Conservation (phyloP, 106 monocot species). For the Ottelia alismoides region DNA sequence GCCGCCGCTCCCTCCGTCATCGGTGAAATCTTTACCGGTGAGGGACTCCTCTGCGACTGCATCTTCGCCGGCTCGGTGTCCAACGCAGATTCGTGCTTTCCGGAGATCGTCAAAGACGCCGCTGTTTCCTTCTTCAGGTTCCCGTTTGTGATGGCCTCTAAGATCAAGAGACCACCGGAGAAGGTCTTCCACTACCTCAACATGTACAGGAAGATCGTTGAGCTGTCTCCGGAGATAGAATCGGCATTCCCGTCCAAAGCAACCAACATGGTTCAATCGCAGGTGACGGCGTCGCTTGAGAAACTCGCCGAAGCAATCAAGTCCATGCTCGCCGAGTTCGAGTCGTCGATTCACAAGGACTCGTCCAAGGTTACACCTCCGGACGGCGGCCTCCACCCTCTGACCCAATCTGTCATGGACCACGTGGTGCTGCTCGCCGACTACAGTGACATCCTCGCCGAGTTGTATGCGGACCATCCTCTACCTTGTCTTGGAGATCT, state of each 20-base stretch:
- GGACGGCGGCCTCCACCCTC: conserved; percentile 37
- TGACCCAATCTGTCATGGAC: conserved; percentile 50
- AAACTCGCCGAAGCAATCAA: conserved; percentile 29
- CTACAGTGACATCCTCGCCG: conserved; percentile 27
- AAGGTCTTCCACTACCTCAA: conserved; percentile 45
- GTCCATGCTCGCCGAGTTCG: conserved; percentile 27
- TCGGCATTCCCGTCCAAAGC: conserved; percentile 29
- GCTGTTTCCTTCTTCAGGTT: conserved; percentile 21
- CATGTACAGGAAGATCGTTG: conserved; percentile 22
- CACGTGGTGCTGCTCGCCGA: conserved; percentile 46
- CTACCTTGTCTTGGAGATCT: too few relatives aligned
- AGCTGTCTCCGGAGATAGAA: conserved; percentile 33
- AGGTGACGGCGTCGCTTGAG: conserved; percentile 12
- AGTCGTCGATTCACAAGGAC: conserved; percentile 41
- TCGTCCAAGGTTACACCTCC: conserved; percentile 12
- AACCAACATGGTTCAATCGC: conserved; percentile 14
- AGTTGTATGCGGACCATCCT: conserved; percentile 30
- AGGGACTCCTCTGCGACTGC: conserved; percentile 21
- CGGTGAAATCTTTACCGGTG: conserved; percentile 19
- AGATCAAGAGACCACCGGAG: conserved; percentile 17
- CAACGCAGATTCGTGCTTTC: conserved; percentile 26
- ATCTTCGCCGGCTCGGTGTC: conserved; percentile 16
- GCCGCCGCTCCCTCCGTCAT: conserved; percentile 9
- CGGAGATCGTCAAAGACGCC: conserved; percentile 15
- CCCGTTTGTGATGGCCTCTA: conserved; percentile 15